Evolutionary conservation across 1,284 basidiomycete species (phyloP).

Genomic region (Neolentinus lepideus): DNA sequence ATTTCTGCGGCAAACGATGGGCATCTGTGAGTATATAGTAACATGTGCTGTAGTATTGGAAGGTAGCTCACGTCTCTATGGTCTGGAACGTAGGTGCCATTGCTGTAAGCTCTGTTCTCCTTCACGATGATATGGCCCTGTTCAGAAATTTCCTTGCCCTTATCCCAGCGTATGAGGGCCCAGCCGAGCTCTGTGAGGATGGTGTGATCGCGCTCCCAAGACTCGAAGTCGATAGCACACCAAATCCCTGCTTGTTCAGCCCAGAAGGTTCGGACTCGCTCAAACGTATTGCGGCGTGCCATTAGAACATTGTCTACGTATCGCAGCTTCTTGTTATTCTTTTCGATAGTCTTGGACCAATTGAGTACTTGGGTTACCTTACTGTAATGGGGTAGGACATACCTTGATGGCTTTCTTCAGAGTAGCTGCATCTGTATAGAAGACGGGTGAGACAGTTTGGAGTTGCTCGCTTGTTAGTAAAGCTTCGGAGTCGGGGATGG

Average conservation of each 20-base stretch:
- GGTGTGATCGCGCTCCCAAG: constrained; percentile 68
- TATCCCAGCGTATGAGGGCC: constrained; percentile 49
- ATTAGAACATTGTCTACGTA: constrained; percentile 43
- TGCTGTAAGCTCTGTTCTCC: constrained; percentile 49
- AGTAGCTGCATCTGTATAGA: constrained; percentile 44
- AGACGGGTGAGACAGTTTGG: constrained; percentile 46
- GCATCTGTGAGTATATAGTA: not conserved
- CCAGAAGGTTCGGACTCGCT: constrained; percentile 60
- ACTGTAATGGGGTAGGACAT: constrained; percentile 7
- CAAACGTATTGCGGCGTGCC: constrained; percentile 53
- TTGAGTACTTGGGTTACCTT: not conserved
- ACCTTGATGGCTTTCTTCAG: constrained; percentile 58
- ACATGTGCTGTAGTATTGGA: not conserved
- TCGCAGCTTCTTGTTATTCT: constrained; percentile 70
- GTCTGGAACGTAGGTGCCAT: constrained; percentile 56
- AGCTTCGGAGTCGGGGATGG: constrained; percentile 68
- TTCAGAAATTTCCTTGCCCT: constrained; percentile 36
- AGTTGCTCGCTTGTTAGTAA: constrained; percentile 51
- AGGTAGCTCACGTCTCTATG: constrained; percentile 43
- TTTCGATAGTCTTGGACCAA: constrained; percentile 52
- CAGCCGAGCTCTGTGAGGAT: constrained; percentile 75
- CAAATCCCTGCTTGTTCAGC: constrained; percentile 53
- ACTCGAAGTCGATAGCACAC: constrained; percentile 75
- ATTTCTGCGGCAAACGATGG: constrained; percentile 36
- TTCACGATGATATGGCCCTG: constrained; percentile 60